These are phyloP conservation scores for Hirsutella rhossiliensis DNA, from an alignment of 2,329 filamentous ascomycete genomes.

Conservation along the genomic window DNA sequence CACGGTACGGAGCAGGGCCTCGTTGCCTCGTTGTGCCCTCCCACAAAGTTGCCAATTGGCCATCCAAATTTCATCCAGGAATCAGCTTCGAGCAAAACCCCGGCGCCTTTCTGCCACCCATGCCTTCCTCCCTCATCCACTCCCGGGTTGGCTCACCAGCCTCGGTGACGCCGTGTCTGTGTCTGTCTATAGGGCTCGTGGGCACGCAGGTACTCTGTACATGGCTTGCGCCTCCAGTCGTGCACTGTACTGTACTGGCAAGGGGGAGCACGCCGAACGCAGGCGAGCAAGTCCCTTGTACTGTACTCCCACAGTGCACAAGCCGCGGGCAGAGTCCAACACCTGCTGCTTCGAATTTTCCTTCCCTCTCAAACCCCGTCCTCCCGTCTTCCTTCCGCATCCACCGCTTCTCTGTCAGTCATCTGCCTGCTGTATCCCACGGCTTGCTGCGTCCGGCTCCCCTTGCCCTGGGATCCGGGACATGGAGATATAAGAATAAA, in stretches of 20 bases:
- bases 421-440: neutral
- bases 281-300: no score
- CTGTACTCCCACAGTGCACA: no score
- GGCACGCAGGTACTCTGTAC: neutral
- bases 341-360: neutral
- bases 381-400: neutral
- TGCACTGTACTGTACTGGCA: neutral
- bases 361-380: neutral
- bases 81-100: conserved; percentile 1
- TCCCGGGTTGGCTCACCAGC: conserved; percentile 1
- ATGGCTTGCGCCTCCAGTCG: neutral
- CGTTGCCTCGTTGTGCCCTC: conserved; percentile 2
- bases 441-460: neutral
- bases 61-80: conserved; percentile 2
- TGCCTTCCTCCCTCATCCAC: neutral
- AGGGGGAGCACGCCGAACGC: no score
- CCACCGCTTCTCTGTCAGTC: neutral
- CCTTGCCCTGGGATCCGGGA: neutral
- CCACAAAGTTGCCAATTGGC: neutral
- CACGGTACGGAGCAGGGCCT: neutral
- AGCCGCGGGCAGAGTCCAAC: no score
- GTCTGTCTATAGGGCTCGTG: neutral
- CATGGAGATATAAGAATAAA: neutral
- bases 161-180: conserved; percentile 1
- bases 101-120: neutral